phyloP scores from a whole-genome alignment of 164 flowering plant genomes.

The Aristolochia fimbriata region DNA sequence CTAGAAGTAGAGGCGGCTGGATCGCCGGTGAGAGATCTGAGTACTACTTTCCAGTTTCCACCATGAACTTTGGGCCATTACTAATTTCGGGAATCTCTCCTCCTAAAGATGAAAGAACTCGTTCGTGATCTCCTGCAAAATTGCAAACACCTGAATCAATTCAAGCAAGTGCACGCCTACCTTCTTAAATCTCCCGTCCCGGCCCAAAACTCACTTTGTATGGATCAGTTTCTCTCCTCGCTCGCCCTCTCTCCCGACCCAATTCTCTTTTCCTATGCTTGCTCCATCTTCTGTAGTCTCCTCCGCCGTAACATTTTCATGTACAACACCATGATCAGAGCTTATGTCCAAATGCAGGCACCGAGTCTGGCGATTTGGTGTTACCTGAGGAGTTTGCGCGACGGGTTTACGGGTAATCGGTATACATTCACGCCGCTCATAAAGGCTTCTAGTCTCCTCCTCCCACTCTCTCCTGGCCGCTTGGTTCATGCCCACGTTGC shows the following conservation, averaged over 20 bases:
- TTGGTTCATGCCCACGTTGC: constrained; percentile 54
- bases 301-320: constrained; percentile 35
- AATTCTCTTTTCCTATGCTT: constrained; percentile 31
- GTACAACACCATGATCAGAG: constrained; percentile 55
- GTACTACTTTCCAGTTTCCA: no score
- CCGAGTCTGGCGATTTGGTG: constrained; percentile 31
- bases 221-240: constrained; percentile 33
- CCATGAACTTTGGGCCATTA: no score
- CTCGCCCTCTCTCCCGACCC: constrained; percentile 26
- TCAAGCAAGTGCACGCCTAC: constrained; percentile 49
- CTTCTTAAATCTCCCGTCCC: constrained; percentile 29
- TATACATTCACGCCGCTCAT: constrained; percentile 57
- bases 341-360: constrained; percentile 18
- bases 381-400: constrained; percentile 37
- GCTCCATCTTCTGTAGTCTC: constrained; percentile 23
- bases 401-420: constrained; percentile 35
- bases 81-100: no score
- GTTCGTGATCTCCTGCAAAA: constrained; percentile 14
- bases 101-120: constrained; percentile 2
- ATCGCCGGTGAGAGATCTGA: no score
- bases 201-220: constrained; percentile 20
- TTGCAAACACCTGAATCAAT: constrained; percentile 42
- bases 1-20: no score
- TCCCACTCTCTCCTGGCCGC: constrained; percentile 22
- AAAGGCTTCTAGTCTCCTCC: constrained; percentile 35